Conservation (phyloP, 2,329 filamentous ascomycete species). For the Pseudocercospora fuligena region DNA sequence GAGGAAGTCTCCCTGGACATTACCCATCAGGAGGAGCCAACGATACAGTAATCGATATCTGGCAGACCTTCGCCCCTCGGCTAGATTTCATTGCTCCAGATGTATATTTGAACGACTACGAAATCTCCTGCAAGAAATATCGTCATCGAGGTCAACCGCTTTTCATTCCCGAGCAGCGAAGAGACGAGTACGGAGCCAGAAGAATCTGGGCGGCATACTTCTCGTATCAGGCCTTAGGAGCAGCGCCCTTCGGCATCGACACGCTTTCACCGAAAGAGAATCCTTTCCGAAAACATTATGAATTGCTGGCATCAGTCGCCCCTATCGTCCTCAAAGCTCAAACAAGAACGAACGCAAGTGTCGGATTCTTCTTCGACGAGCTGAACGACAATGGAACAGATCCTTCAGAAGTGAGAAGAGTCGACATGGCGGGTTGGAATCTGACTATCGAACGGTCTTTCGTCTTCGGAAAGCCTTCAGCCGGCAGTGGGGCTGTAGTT, state of each 20-base stretch:
- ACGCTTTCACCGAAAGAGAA: slow-evolving; percentile 43
- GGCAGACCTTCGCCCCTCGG: slow-evolving; percentile 47
- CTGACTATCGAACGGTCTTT: slow-evolving; percentile 51
- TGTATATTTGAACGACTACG: slow-evolving; percentile 57
- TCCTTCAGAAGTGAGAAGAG: slow-evolving; percentile 38
- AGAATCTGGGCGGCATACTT: slow-evolving; percentile 51
- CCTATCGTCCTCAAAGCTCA: slow-evolving; percentile 49
- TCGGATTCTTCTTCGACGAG: slow-evolving; percentile 54
- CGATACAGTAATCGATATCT: slow-evolving; percentile 52
- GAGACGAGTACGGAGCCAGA: slow-evolving; percentile 53
- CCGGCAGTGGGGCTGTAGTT: slow-evolving; percentile 52
- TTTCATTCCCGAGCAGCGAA: slow-evolving; percentile 59
- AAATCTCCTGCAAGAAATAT: slow-evolving; percentile 51
- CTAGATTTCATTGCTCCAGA: slow-evolving; percentile 57
- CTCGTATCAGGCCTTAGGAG: slow-evolving; percentile 47
- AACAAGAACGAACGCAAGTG: slow-evolving; percentile 36
- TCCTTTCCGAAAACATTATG: slow-evolving; percentile 48
- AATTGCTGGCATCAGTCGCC: slow-evolving; percentile 44
- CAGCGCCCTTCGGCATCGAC: slow-evolving; percentile 51
- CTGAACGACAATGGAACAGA: slow-evolving; percentile 37
- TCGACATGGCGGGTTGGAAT: slow-evolving; percentile 43
- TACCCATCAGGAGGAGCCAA: slow-evolving; percentile 56
- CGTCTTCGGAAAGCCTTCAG: slow-evolving; percentile 51
- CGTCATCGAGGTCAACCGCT: slow-evolving; percentile 51
- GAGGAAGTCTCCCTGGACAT: slow-evolving; percentile 50